Percentiles rank a stretch among this genome's conserved stretches.
These are phyloP conservation scores for Escallonia rubra DNA, from an alignment of 129 eudicot species.

Conservation along the genomic window DNA sequence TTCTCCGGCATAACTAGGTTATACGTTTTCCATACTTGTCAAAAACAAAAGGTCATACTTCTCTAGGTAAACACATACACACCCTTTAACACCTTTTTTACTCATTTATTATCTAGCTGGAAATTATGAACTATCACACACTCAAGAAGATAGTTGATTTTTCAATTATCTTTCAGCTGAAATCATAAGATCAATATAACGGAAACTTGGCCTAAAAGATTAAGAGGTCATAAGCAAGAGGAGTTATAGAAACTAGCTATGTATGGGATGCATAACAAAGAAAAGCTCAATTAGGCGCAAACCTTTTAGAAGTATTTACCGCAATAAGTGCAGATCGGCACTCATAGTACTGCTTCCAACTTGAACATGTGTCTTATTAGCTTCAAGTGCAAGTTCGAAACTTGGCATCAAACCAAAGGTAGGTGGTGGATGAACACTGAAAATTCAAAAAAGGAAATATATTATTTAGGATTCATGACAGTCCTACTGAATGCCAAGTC, in stretches of 20 bases:
- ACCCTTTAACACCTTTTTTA: too few species aligned
- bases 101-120: too few species aligned
- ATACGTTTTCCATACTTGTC: too few species aligned
- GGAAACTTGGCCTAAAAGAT: not conserved
- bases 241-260: not conserved
- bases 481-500: slow-evolving; percentile 1
- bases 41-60: too few species aligned
- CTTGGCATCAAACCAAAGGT: slow-evolving; percentile 64
- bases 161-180: not conserved
- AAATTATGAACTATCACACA: too few species aligned
- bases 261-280: not conserved
- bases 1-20: too few species aligned
- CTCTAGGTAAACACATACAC: too few species aligned
- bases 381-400: slow-evolving; percentile 52
- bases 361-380: slow-evolving; percentile 32
- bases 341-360: slow-evolving; percentile 54
- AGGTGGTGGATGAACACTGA: slow-evolving; percentile 62
- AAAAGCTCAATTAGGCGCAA: slow-evolving; percentile 52
- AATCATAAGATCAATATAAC: not conserved
- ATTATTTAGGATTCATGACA: not conserved
- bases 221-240: not conserved
- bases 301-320: slow-evolving; percentile 77
- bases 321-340: slow-evolving; percentile 55
- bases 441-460: slow-evolving; percentile 14
- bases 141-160: too few species aligned